phyloP scores from a whole-genome alignment of 495 filamentous ascomycete genomes.

The Penicillium bovifimosum region DNA sequence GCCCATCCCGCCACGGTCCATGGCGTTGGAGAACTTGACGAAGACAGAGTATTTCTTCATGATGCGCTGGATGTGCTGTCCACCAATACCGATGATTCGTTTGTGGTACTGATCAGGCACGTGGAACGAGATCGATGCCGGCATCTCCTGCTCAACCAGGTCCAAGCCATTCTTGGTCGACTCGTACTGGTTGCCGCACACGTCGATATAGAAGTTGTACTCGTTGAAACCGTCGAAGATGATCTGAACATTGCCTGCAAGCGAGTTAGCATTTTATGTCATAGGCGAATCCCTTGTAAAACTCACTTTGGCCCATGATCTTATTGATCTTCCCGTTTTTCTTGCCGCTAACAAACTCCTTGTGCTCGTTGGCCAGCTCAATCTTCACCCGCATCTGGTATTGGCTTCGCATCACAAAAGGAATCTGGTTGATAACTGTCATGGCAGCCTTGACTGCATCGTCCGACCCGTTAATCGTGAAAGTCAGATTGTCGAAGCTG shows the following conservation, averaged over 20 bases:
- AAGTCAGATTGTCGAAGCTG: slow-evolving; percentile 86
- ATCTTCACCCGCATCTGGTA: slow-evolving; percentile 97
- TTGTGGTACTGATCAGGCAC: slow-evolving; percentile 99
- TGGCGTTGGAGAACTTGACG: slow-evolving; percentile 99
- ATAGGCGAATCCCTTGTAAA: not conserved
- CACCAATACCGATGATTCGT: slow-evolving; percentile 97
- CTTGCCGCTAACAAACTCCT: slow-evolving; percentile 98
- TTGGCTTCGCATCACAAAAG: slow-evolving; percentile 77
- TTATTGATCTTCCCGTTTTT: slow-evolving; percentile 99
- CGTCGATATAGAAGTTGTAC: slow-evolving; percentile 99
- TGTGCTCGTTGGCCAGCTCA: slow-evolving; percentile 97
- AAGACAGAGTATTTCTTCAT: slow-evolving; percentile 99
- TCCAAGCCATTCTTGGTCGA: slow-evolving; percentile 86
- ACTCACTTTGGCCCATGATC: slow-evolving; percentile 94
- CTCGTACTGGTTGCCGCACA: slow-evolving; percentile 84
- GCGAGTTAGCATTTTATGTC: slow-evolving; percentile 1
- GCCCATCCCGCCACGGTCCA: slow-evolving; percentile 92
- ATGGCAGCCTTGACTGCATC: slow-evolving; percentile 92
- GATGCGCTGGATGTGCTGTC: slow-evolving; percentile 97
- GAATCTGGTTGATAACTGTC: slow-evolving; percentile 85
- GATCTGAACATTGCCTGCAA: slow-evolving; percentile 83
- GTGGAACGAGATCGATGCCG: slow-evolving; percentile 97
- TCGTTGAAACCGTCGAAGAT: slow-evolving; percentile 98
- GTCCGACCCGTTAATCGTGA: slow-evolving; percentile 90
- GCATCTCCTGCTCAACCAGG: slow-evolving; percentile 98